A percentile compares a stretch with the other conserved stretches of the same genome.
Evolutionary conservation across 208 protist genomes (phyloP).

Genomic region (Acanthamoeba comandoni): DNA sequence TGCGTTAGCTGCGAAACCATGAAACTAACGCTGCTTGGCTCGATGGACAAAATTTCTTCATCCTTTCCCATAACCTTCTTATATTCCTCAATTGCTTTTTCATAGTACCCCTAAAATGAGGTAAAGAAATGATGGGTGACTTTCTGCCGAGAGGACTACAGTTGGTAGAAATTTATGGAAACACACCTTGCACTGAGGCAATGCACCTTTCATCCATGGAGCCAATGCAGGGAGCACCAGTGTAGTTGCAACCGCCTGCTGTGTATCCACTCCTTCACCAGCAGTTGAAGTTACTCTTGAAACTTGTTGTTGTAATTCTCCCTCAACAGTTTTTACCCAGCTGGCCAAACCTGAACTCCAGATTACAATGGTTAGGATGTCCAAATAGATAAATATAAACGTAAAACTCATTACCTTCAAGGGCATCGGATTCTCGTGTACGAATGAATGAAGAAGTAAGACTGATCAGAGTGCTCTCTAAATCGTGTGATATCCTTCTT

Average conservation of each 20-base stretch:
- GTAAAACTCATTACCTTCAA: conserved; percentile 26
- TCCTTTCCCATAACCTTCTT: not conserved
- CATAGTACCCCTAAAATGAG: conserved; percentile 1
- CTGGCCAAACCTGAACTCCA: not conserved
- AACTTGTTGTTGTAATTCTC: not conserved
- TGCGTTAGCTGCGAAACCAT: conserved; percentile 31
- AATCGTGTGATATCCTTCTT: conserved; percentile 28
- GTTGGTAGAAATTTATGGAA: too few species aligned
- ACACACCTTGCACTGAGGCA: conserved; percentile 30
- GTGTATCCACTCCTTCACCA: not conserved
- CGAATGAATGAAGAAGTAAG: conserved; percentile 66
- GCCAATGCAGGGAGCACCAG: not conserved
- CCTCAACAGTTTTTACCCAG: not conserved
- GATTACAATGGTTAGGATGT: too few species aligned
- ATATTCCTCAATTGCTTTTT: conserved; percentile 31
- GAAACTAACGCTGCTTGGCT: not conserved
- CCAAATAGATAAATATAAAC: too few species aligned
- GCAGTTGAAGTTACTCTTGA: conserved; percentile 17
- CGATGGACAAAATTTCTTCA: not conserved
- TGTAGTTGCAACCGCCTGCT: not conserved
- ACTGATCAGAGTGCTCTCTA: conserved; percentile 76
- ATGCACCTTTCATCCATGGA: conserved; percentile 11
- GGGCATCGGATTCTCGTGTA: conserved; percentile 62
- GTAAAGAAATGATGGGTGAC: too few species aligned
- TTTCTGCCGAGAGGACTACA: too few species aligned